Conservation (phyloP, 148 eudicot genomes). For the Vaccinium darrowii region DNA sequence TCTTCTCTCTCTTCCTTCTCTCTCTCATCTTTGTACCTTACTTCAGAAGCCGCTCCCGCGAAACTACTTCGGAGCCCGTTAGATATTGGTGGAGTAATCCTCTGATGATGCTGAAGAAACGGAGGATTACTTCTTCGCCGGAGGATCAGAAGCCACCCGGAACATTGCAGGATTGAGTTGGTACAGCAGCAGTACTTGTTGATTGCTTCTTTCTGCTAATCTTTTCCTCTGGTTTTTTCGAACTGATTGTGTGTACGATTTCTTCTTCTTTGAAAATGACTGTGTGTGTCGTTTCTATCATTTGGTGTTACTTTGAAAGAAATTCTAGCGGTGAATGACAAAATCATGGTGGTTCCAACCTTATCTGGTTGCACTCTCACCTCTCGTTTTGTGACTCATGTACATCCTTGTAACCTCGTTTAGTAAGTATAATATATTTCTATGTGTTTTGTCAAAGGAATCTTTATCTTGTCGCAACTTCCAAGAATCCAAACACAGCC, state of each 20-base stretch:
- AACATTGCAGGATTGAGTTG: neutral
- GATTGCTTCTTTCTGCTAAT: neutral
- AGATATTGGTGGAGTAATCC: neutral
- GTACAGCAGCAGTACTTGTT: neutral
- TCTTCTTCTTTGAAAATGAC: neutral
- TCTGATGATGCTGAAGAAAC: neutral
- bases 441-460: too few species aligned
- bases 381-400: too few species aligned
- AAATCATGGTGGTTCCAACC: neutral
- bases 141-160: neutral
- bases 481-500: neutral
- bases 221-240: neutral
- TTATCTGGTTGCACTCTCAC: too few species aligned
- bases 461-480: neutral
- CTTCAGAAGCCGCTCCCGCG: neutral
- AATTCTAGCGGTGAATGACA: neutral
- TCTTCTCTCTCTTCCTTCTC: constrained; percentile 15
- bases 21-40: neutral
- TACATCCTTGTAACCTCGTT: too few species aligned
- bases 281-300: neutral
- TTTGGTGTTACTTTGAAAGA: neutral
- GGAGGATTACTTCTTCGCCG: neutral
- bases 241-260: neutral
- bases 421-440: too few species aligned
- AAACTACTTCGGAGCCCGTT: neutral